A percentile compares a stretch with the other conserved stretches of the same genome.
Evolutionary conservation across 768 basidiomycete genomes (phyloP).

Genomic region (Leccinum subgranulosum): DNA sequence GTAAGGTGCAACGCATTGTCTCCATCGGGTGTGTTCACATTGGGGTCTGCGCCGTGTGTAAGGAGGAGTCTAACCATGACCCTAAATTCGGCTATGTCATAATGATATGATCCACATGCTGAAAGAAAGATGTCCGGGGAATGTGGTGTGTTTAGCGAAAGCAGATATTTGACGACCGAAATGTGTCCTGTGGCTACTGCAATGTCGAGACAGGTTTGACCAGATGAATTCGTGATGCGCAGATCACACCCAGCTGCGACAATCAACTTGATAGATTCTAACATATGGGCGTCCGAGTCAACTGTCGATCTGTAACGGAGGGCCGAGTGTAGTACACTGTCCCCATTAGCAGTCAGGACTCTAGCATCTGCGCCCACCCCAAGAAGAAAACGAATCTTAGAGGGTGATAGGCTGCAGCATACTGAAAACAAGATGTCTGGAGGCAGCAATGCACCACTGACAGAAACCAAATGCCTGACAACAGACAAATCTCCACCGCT

Average conservation of each 20-base stretch:
- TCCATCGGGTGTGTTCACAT: background rate
- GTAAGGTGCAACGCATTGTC: background rate
- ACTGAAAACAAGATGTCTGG: background rate
- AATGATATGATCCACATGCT: background rate
- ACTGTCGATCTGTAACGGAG: background rate
- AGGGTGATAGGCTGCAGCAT: background rate
- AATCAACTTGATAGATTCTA: background rate
- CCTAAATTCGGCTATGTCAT: rapidly evolving
- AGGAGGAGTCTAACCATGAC: background rate
- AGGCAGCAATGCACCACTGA: background rate
- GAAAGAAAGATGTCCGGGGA: background rate
- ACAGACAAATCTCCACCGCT: background rate
- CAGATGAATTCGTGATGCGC: background rate
- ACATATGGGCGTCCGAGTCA: background rate
- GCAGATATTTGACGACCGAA: background rate
- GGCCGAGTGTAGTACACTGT: background rate
- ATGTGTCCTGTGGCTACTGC: background rate
- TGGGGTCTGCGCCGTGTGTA: background rate
- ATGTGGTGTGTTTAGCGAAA: background rate
- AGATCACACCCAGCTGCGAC: background rate
- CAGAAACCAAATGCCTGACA: background rate
- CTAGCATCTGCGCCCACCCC: background rate
- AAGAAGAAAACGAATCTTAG: background rate
- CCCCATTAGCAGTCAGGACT: background rate
- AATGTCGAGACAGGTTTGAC: background rate